Evolutionary conservation across 2,329 filamentous ascomycete genomes (phyloP).

Genomic region (Pseudofabraea citricarpa): DNA sequence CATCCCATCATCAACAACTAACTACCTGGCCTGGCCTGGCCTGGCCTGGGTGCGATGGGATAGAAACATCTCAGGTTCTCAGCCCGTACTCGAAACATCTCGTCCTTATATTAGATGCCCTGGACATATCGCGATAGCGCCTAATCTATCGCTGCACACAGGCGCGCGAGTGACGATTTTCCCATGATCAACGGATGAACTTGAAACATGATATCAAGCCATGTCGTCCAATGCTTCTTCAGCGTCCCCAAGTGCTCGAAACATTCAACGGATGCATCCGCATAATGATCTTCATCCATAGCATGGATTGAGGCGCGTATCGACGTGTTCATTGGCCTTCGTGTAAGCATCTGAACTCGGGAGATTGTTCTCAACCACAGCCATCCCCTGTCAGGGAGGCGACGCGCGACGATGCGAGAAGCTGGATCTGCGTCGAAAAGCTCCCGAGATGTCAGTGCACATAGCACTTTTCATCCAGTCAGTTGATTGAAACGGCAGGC

Average conservation of each 20-base stretch:
- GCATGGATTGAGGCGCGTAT: constrained; percentile 14
- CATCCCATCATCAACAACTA: no score
- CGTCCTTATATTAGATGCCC: no score
- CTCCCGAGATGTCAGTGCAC: constrained; percentile 11
- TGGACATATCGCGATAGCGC: no score
- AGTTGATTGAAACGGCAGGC: constrained; percentile 11
- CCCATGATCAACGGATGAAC: constrained; percentile 10
- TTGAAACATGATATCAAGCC: constrained; percentile 19
- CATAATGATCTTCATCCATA: constrained; percentile 3
- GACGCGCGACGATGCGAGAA: constrained; percentile 1
- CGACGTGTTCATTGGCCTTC: constrained; percentile 12
- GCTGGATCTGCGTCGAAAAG: constrained; percentile 2
- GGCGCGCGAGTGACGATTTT: constrained; percentile 1
- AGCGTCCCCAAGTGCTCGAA: constrained; percentile 11
- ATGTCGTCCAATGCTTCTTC: constrained; percentile 18
- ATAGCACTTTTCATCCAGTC: constrained; percentile 15
- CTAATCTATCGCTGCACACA: no score
- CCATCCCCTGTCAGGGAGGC: not conserved
- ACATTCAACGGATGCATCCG: constrained; percentile 12
- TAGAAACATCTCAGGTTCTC: no score
- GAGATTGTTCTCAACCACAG: constrained; percentile 1
- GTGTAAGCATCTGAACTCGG: constrained; percentile 1
- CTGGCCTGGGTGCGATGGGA: no score
- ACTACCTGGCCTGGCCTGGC: no score
- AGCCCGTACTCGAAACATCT: no score